Base-by-base conservation (phyloP, 192 early-diverging fungal genomes). In the Coemansia sp. region DNA sequence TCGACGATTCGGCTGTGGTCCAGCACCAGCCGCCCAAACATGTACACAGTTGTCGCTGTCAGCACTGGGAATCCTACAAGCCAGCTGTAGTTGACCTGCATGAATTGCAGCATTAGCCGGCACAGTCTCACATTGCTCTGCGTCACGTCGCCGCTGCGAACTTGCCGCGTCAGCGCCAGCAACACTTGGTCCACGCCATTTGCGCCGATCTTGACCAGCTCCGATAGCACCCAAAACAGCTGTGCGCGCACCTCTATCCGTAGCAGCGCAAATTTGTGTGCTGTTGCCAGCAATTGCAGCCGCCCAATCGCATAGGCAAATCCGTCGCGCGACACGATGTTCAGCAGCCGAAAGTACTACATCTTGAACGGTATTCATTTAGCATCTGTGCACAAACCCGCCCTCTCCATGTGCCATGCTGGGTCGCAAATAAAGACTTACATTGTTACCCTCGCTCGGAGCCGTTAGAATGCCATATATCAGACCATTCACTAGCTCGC, bases 311-410 rank as follows among this genome's bases (percentile, higher is more conserved):
- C 68, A 24, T 64, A 59, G 1, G 65, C 68, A 54, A 76, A 87
- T 5, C 84, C 74, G 60, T 91, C 89, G 52, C 89, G 83, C 40
- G 83, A 76, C 1, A 89, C 81, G n/a, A 86, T 60, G 38, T 76
- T 85, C 29, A 91, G 71, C 1, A 73, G 68, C 30, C 84, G 83
- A 54, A 87, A 85, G 43, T 79, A 64, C 71, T 83, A 64, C 5
- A 40, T 1, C 22, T n/a, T 6, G 19, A 19, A 25, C 27, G 11
- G 9, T 7, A 10, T 49, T 29, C 7, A 8, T 28, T 54, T 3
- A 35, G 16, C 19, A 57, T 4, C 21, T 21, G 23, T 25, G 16
- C 16, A 19, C 29, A 50, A 12, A 3, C 48, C 25, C 9, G 6
- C 24, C 21, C 14, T 8, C 23, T 42, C n/a, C n/a, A n/a, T n/a